These are phyloP conservation scores for Arctostaphylos glauca DNA, from an alignment of 148 eudicot genomes.

Conservation along the genomic window DNA sequence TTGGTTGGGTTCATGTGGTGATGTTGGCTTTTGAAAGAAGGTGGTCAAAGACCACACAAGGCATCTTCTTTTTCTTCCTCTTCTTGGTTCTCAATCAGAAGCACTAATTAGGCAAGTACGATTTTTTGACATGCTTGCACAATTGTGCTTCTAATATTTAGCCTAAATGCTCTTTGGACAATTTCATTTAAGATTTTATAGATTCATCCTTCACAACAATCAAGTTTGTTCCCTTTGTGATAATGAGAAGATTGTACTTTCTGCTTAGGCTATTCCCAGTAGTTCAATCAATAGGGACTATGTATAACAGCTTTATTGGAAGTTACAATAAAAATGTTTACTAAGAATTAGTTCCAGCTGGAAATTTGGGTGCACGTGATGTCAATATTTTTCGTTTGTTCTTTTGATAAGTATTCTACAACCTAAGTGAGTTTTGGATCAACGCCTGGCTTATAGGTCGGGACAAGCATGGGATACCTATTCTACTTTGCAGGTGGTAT, in stretches of 20 bases:
- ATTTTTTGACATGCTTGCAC: neutral
- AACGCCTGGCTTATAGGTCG: neutral
- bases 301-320: neutral
- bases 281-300: neutral
- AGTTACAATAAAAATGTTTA: neutral
- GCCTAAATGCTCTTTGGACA: neutral
- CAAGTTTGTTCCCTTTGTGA: neutral
- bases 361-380: neutral
- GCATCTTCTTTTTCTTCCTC: neutral
- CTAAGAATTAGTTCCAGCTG: neutral
- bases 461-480: neutral
- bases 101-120: neutral
- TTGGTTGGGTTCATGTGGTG: too few relatives aligned
- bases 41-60: neutral
- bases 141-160: neutral
- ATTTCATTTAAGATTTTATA: neutral
- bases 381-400: neutral
- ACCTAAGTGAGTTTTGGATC: too few relatives aligned
- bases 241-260: neutral
- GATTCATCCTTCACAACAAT: neutral
- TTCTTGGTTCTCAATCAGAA: neutral
- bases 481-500: neutral
- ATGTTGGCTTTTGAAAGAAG: neutral
- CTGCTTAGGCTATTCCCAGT: neutral
- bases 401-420: neutral